Percentiles rank a stretch among this genome's conserved stretches.
Evolutionary conservation across 2,329 filamentous ascomycete species (phyloP).

Genomic region (Fusarium circinatum): DNA sequence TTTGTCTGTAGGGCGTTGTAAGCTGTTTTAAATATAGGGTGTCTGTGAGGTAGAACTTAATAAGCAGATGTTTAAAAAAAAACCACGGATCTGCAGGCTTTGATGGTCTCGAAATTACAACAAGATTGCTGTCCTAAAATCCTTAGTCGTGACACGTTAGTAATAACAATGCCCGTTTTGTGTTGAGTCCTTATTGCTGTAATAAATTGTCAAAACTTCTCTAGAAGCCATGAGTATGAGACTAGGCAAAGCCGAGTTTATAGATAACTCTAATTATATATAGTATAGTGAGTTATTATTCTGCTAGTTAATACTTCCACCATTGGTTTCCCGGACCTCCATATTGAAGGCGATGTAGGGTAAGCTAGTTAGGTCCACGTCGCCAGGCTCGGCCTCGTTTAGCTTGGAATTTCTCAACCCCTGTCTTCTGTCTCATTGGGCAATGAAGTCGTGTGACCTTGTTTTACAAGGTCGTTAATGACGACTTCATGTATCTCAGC

Average conservation of each 20-base stretch:
- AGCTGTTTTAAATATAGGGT: too few relatives aligned
- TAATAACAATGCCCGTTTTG: fast-evolving
- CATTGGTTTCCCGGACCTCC: fast-evolving
- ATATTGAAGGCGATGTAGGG: fast-evolving
- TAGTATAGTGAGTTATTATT: fast-evolving
- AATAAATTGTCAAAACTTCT: fast-evolving
- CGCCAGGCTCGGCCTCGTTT: neutral
- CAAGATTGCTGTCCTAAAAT: fast-evolving
- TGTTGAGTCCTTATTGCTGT: fast-evolving
- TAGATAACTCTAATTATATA: fast-evolving
- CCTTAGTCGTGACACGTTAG: fast-evolving
- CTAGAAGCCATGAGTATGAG: fast-evolving
- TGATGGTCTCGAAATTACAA: fast-evolving
- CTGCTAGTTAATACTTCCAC: neutral
- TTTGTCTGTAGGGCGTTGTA: neutral
- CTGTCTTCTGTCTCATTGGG: neutral
- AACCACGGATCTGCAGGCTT: fast-evolving
- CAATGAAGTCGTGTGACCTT: neutral
- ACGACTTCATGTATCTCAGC: neutral
- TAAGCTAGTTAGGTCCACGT: fast-evolving
- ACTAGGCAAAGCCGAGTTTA: fast-evolving
- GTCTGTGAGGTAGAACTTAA: too few relatives aligned
- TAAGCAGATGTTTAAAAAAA: fast-evolving
- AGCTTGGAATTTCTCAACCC: neutral
- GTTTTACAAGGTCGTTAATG: neutral